A percentile compares a stretch with the other conserved stretches of the same genome.
Conservation (phyloP, 306 rosid species). For the Macrotyloma uniflorum region DNA sequence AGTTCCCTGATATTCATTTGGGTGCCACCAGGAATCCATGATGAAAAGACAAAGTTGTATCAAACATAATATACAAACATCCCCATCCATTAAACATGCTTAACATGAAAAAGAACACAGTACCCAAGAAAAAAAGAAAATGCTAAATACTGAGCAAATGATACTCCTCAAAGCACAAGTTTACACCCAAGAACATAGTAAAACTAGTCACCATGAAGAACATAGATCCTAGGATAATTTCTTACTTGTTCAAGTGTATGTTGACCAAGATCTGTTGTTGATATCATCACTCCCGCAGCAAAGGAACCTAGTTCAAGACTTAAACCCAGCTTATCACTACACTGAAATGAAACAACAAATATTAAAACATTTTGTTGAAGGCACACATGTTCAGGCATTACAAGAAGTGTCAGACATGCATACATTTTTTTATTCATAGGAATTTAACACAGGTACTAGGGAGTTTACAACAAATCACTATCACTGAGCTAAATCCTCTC, state of each 20-base stretch:
- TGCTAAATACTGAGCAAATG: slow-evolving; percentile 14
- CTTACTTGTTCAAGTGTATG: slow-evolving; percentile 94
- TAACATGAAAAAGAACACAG: slow-evolving; percentile 7
- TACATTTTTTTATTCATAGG: no score
- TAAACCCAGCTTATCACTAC: slow-evolving; percentile 97
- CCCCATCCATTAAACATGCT: neutral
- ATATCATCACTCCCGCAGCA: slow-evolving; percentile 99
- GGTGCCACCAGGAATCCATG: slow-evolving; percentile 14
- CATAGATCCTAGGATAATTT: slow-evolving; percentile 30
- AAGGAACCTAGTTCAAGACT: slow-evolving; percentile 97
- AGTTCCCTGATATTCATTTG: slow-evolving; percentile 30
- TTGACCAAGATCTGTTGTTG: slow-evolving; percentile 98
- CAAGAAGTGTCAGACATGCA: neutral
- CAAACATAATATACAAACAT: slow-evolving; percentile 31
- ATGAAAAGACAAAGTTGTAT: slow-evolving; percentile 2
- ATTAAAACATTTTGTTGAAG: slow-evolving; percentile 37
- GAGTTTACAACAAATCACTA: no score
- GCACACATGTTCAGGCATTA: slow-evolving; percentile 25
- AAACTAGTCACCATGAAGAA: slow-evolving; percentile 29
- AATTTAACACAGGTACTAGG: no score
- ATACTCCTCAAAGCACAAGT: slow-evolving; percentile 31
- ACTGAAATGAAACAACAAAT: slow-evolving; percentile 64
- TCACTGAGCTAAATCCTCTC: no score
- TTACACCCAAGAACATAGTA: slow-evolving; percentile 14
- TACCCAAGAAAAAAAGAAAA: slow-evolving; percentile 12